Conservation (phyloP, 1,284 basidiomycete genomes). For the Pyrrhoderma noxium region DNA sequence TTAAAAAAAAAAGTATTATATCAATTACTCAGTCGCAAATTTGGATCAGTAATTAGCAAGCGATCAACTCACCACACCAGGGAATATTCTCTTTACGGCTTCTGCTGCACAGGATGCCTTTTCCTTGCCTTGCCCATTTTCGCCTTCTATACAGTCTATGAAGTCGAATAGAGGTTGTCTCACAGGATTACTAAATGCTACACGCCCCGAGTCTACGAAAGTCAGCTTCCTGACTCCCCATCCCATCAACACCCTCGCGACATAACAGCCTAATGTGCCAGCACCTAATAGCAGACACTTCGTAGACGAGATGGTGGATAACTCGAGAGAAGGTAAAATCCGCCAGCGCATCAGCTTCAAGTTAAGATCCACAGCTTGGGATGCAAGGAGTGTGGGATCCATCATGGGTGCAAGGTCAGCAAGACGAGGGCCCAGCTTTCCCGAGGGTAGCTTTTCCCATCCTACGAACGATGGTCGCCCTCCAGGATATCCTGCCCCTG, state of each 20-base stretch:
- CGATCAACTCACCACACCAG: constrained; percentile 84
- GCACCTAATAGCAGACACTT: constrained; percentile 87
- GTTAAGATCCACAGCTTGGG: constrained; percentile 95
- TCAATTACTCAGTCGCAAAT: too few relatives aligned
- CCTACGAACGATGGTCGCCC: constrained; percentile 67
- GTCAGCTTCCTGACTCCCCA: constrained; percentile 96
- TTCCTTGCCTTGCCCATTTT: constrained; percentile 52
- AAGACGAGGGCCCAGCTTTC: constrained; percentile 81
- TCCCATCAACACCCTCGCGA: constrained; percentile 83
- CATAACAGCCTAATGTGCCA: constrained; percentile 95
- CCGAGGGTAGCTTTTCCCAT: constrained; percentile 88
- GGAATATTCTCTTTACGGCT: constrained; percentile 83
- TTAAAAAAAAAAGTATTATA: too few relatives aligned
- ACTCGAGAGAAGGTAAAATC: constrained; percentile 82
- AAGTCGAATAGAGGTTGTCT: constrained; percentile 96
- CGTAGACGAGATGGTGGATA: constrained; percentile 80
- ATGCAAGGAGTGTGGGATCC: constrained; percentile 80
- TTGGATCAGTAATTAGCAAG: too few relatives aligned
- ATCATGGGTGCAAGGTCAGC: constrained; percentile 94
- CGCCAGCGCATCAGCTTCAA: constrained; percentile 98
- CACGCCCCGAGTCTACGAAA: constrained; percentile 82
- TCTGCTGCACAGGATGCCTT: constrained; percentile 92
- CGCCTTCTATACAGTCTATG: constrained; percentile 84
- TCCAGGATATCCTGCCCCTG: too few relatives aligned
- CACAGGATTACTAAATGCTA: constrained; percentile 96